Evolutionary conservation across 768 basidiomycete species (phyloP).

Genomic region (Phylloporus sp.): DNA sequence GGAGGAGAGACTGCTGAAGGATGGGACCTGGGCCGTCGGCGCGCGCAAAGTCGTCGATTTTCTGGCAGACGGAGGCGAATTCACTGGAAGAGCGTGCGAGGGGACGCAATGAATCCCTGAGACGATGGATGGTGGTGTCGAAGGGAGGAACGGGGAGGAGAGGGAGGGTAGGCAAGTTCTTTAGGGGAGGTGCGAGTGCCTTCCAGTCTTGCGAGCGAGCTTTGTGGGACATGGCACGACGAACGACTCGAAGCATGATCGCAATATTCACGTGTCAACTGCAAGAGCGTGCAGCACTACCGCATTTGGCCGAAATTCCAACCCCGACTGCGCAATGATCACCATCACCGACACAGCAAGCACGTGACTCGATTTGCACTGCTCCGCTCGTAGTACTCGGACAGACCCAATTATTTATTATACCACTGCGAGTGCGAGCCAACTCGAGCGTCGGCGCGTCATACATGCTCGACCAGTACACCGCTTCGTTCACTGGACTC

Average conservation of each 20-base stretch:
- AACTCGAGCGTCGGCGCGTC: no score
- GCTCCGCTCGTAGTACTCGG: no score
- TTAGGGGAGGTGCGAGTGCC: conserved; percentile 54
- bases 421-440: no score
- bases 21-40: conserved; percentile 39
- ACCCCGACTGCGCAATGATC: no score
- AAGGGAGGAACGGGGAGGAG: conserved; percentile 75
- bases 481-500: no score
- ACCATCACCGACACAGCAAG: no score
- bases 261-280: conserved; percentile 11
- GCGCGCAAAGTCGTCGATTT: conserved; percentile 63
- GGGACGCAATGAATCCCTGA: conserved; percentile 68
- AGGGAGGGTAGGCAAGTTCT: conserved; percentile 60
- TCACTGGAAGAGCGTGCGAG: conserved; percentile 64
- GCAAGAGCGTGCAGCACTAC: no score
- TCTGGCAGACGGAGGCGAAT: conserved; percentile 46
- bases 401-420: no score
- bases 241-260: conserved; percentile 1
- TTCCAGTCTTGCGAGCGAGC: conserved; percentile 64
- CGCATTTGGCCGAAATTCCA: no score
- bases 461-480: no score
- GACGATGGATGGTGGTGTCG: conserved; percentile 53
- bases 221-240: conserved; percentile 15
- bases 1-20: conserved; percentile 62
- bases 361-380: no score